These are phyloP conservation scores for Triticum turgidum DNA, from an alignment of 176 grass and related monocot species.

Conservation along the genomic window DNA sequence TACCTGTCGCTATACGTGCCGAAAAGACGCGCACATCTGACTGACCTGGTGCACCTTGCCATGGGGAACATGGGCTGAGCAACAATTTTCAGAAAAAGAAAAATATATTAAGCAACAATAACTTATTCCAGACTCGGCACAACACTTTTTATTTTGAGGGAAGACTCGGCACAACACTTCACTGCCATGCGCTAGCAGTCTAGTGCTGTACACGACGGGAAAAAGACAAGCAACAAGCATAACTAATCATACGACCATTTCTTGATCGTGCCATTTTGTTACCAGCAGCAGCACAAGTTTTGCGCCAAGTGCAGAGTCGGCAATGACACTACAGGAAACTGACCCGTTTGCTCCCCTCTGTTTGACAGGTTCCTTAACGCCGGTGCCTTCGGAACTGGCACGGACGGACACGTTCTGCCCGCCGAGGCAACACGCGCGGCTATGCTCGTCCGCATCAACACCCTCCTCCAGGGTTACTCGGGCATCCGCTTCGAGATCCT, in stretches of 20 bases:
- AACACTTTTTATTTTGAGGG: neutral
- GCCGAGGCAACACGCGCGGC: slow-evolving; percentile 60
- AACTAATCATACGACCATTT: neutral
- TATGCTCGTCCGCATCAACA: slow-evolving; percentile 89
- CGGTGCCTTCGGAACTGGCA: slow-evolving; percentile 66
- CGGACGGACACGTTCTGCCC: slow-evolving; percentile 58
- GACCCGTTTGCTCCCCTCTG: neutral
- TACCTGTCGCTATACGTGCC: neutral
- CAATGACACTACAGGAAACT: neutral
- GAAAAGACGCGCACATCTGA: neutral
- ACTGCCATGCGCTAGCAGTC: neutral
- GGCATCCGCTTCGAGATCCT: slow-evolving; percentile 94
- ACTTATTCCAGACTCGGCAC: neutral
- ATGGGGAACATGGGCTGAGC: neutral
- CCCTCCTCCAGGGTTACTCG: slow-evolving; percentile 81
- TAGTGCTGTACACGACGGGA: neutral
- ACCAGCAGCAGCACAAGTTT: neutral
- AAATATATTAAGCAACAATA: neutral
- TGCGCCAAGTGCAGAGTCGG: neutral
- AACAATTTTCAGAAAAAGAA: neutral
- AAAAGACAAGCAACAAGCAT: neutral
- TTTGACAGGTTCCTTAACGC: slow-evolving; percentile 63
- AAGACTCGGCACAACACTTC: neutral
- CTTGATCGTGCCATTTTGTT: neutral
- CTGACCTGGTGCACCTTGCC: neutral